Percentiles rank a stretch among this genome's conserved stretches.
Evolutionary conservation across 2,329 filamentous ascomycete species (phyloP).

Genomic region (Aureobasidium melanogenum): DNA sequence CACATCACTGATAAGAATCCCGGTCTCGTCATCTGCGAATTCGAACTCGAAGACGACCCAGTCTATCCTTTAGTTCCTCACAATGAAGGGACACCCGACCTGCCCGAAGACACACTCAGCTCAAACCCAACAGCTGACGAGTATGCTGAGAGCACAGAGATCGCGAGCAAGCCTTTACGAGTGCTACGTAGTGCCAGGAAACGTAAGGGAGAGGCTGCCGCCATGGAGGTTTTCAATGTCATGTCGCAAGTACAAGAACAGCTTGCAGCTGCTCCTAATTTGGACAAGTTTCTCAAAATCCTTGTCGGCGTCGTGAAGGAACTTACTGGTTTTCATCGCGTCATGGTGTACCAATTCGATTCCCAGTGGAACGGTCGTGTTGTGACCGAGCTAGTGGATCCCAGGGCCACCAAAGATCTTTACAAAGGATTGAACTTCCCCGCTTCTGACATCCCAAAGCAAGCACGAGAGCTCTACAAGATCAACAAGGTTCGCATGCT

Average conservation of each 20-base stretch:
- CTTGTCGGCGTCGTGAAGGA: slow-evolving; percentile 82
- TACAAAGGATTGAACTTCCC: slow-evolving; percentile 86
- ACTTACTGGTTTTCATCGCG: slow-evolving; percentile 79
- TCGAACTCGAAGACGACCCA: slow-evolving; percentile 73
- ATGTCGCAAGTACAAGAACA: slow-evolving; percentile 90
- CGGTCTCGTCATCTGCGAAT: slow-evolving; percentile 74
- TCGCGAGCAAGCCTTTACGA: slow-evolving; percentile 66
- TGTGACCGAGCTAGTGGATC: slow-evolving; percentile 79
- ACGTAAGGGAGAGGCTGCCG: slow-evolving; percentile 66
- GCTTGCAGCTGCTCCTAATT: slow-evolving; percentile 59
- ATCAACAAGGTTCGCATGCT: slow-evolving; percentile 81
- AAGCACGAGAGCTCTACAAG: slow-evolving; percentile 81
- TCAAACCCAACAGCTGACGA: slow-evolving; percentile 67
- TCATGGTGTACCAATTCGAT: slow-evolving; percentile 92
- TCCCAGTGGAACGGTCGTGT: slow-evolving; percentile 73
- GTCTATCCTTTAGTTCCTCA: slow-evolving; percentile 57
- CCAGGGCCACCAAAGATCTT: slow-evolving; percentile 66
- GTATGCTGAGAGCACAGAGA: slow-evolving; percentile 64
- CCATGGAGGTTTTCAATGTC: slow-evolving; percentile 86
- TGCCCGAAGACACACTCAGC: slow-evolving; percentile 64
- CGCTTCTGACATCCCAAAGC: slow-evolving; percentile 75
- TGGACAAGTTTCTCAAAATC: slow-evolving; percentile 70
- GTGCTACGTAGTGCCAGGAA: slow-evolving; percentile 68
- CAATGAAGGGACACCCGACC: slow-evolving; percentile 49
- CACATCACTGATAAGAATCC: slow-evolving; percentile 63